phyloP scores from a whole-genome alignment of 1,284 basidiomycete genomes.

The Moesziomyces sp. region DNA sequence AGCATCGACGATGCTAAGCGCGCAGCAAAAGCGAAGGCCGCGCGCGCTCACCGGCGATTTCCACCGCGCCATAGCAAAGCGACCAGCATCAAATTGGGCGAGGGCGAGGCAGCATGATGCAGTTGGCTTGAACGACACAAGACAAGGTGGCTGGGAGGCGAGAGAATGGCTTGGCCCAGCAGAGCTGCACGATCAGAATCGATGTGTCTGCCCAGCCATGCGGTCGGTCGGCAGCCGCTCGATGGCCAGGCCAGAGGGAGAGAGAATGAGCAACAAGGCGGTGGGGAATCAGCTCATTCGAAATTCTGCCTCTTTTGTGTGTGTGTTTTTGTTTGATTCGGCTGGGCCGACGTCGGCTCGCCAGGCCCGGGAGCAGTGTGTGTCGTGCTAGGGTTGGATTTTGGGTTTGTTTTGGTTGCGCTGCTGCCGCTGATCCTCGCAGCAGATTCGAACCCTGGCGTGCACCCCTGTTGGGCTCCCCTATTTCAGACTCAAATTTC shows the following conservation, averaged over 20 bases:
- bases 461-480: conserved; percentile 14
- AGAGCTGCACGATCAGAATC: background rate
- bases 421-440: background rate
- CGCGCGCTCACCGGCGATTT: background rate
- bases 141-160: background rate
- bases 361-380: no score
- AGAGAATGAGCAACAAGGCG: no score
- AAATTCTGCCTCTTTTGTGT: background rate
- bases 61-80: background rate
- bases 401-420: background rate
- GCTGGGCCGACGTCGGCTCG: no score
- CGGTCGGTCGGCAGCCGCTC: background rate
- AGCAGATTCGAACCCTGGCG: conserved; percentile 1
- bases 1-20: conserved; percentile 1
- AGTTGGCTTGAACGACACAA: no score
- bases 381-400: background rate
- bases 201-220: background rate
- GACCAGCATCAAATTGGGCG: no score
- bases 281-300: no score
- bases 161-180: background rate
- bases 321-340: background rate
- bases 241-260: no score
- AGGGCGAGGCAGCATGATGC: no score
- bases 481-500: conserved; percentile 2
- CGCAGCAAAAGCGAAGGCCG: background rate